Evolutionary conservation across 805 yeast species (phyloP).

Genomic region (Ogataea ramenticola): DNA sequence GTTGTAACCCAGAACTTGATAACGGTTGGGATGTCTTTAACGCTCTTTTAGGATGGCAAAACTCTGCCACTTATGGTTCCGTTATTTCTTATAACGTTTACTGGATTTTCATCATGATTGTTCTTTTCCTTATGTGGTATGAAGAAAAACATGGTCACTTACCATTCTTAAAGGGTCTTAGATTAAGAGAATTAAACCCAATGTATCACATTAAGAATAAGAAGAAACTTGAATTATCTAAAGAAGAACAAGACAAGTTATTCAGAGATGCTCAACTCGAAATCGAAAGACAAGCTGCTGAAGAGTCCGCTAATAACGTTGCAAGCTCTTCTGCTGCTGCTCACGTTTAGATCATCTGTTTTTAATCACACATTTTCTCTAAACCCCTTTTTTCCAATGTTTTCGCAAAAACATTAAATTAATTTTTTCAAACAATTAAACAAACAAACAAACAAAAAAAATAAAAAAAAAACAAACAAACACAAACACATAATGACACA

Average conservation of each 20-base stretch:
- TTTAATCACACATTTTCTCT: too few species aligned
- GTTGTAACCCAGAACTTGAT: constrained; percentile 89
- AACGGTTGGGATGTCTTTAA: constrained; percentile 98
- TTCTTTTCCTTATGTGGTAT: constrained; percentile 56
- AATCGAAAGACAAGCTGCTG: constrained; percentile 20
- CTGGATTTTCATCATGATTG: constrained; percentile 65
- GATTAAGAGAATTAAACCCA: constrained; percentile 56
- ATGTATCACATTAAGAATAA: constrained; percentile 64
- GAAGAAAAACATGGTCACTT: constrained; percentile 82
- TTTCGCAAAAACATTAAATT: too few species aligned
- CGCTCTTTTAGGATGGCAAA: constrained; percentile 94
- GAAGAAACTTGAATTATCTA: constrained; percentile 50
- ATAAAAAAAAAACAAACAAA: neutral
- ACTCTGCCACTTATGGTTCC: constrained; percentile 90
- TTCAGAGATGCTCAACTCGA: constrained; percentile 35
- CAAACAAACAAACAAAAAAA: neutral
- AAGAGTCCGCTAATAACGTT: constrained; percentile 13
- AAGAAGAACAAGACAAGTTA: constrained; percentile 45
- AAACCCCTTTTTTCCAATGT: too few species aligned
- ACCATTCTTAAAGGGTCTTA: constrained; percentile 52
- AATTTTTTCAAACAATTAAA: too few species aligned
- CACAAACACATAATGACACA: neutral
- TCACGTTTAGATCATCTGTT: too few species aligned
- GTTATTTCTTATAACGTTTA: constrained; percentile 82
- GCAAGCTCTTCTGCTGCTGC: neutral